Percentiles rank a stretch among this genome's conserved stretches.
Evolutionary conservation across 495 filamentous ascomycete genomes (phyloP).

Genomic region (Lineolata rhizophorae): DNA sequence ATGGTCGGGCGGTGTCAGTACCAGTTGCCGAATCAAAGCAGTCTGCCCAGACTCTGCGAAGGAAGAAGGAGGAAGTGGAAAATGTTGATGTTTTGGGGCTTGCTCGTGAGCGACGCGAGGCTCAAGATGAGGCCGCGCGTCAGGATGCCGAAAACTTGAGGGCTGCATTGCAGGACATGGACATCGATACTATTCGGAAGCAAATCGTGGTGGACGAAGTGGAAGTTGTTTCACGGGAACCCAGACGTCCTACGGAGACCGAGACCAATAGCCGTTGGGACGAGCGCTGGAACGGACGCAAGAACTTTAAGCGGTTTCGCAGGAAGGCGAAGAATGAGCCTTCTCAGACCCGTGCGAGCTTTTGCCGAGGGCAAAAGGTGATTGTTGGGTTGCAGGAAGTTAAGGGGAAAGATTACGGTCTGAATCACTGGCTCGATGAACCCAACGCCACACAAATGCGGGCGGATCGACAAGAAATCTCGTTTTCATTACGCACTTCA

Average conservation of each 20-base stretch:
- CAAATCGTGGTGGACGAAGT: slow-evolving; percentile 67
- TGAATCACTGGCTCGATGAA: slow-evolving; percentile 56
- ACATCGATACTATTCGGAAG: slow-evolving; percentile 47
- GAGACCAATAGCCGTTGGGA: slow-evolving; percentile 55
- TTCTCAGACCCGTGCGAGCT: too few species aligned
- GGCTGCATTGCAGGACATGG: slow-evolving; percentile 32
- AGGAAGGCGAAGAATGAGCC: slow-evolving; percentile 28
- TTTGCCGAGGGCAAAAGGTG: slow-evolving; percentile 24
- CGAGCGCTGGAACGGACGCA: slow-evolving; percentile 79
- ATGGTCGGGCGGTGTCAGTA: too few species aligned
- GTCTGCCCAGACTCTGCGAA: background rate
- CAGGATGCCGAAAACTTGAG: slow-evolving; percentile 36
- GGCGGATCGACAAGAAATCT: slow-evolving; percentile 8
- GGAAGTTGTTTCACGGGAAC: slow-evolving; percentile 25
- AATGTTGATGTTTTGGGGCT: slow-evolving; percentile 46
- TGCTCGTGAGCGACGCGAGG: slow-evolving; percentile 42
- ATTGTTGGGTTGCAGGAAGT: slow-evolving; percentile 68
- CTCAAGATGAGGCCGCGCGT: slow-evolving; percentile 37
- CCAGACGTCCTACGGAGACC: too few species aligned
- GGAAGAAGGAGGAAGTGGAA: slow-evolving; percentile 11
- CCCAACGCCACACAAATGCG: slow-evolving; percentile 16
- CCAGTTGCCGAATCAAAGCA: slow-evolving; percentile 2
- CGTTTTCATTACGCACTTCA: too few species aligned
- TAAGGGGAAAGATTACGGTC: slow-evolving; percentile 54
- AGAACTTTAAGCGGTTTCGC: slow-evolving; percentile 88